A percentile compares a stretch with the other conserved stretches of the same genome.
Conservation (phyloP, 2,329 filamentous ascomycete genomes). For the Geosmithia morbida region DNA sequence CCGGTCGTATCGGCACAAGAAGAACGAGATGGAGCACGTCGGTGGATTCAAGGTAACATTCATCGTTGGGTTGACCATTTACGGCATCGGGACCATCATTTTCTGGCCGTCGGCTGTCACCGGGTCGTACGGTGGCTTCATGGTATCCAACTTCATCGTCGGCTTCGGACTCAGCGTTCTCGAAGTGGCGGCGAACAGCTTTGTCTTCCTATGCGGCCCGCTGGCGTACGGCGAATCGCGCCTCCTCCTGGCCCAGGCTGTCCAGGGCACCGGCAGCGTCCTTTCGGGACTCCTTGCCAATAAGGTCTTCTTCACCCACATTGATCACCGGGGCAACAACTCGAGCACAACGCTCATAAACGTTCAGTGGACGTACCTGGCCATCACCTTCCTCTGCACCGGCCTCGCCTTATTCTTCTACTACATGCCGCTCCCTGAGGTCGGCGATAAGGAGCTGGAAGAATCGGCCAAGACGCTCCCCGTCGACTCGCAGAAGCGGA, state of each 20-base stretch:
- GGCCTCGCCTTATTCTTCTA: constrained; percentile 54
- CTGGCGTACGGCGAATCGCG: constrained; percentile 59
- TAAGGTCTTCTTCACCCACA: constrained; percentile 55
- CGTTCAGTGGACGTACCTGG: constrained; percentile 79
- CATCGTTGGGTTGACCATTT: constrained; percentile 61
- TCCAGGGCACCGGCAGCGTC: constrained; percentile 63
- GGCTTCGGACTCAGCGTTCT: constrained; percentile 64
- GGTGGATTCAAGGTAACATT: constrained; percentile 70
- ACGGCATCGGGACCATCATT: constrained; percentile 65
- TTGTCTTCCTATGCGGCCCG: constrained; percentile 57
- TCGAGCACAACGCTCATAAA: constrained; percentile 42
- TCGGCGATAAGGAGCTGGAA: constrained; percentile 40
- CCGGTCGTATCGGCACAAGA: constrained; percentile 24
- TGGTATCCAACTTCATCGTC: constrained; percentile 59
- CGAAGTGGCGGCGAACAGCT: constrained; percentile 72
- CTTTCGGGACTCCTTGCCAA: constrained; percentile 59
- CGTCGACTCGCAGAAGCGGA: constrained; percentile 33
- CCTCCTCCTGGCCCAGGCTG: constrained; percentile 59
- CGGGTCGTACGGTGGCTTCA: constrained; percentile 63
- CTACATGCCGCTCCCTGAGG: constrained; percentile 51
- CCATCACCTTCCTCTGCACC: constrained; percentile 61
- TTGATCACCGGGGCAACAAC: constrained; percentile 20
- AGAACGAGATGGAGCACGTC: constrained; percentile 25
- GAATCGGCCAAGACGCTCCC: constrained; percentile 30
- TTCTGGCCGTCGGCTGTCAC: constrained; percentile 74